Conservation (phyloP, 2,329 filamentous ascomycete species). For the Cercospora zeae-maydis region DNA sequence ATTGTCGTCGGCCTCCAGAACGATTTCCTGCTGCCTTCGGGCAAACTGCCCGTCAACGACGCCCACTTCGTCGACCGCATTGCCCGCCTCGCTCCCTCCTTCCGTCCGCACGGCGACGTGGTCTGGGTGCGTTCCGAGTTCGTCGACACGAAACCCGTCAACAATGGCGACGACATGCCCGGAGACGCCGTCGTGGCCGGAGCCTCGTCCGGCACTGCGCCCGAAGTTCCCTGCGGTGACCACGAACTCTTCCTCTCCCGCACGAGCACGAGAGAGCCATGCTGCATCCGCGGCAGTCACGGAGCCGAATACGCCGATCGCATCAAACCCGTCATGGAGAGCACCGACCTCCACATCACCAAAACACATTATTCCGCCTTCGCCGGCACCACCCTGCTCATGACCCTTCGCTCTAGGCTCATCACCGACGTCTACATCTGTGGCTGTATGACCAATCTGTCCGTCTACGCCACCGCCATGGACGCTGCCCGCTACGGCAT, state of each 20-base stretch:
- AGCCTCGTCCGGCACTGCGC: slow-evolving; percentile 10
- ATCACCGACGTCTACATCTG: slow-evolving; percentile 87
- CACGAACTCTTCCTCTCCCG: slow-evolving; percentile 44
- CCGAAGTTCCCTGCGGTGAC: slow-evolving; percentile 1
- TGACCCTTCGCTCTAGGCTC: slow-evolving; percentile 76
- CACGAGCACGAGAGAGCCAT: slow-evolving; percentile 39
- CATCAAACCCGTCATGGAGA: slow-evolving; percentile 49
- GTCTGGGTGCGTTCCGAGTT: slow-evolving; percentile 84
- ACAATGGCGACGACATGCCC: slow-evolving; percentile 22
- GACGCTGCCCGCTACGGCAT: slow-evolving; percentile 87
- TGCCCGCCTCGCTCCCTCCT: slow-evolving; percentile 63
- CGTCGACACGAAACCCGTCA: slow-evolving; percentile 33
- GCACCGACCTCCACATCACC: slow-evolving; percentile 52
- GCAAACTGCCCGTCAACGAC: slow-evolving; percentile 61
- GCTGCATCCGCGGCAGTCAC: slow-evolving; percentile 44
- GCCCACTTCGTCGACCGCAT: slow-evolving; percentile 66
- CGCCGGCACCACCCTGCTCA: slow-evolving; percentile 66
- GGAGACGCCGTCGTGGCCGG: slow-evolving; percentile 30
- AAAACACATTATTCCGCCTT: slow-evolving; percentile 91
- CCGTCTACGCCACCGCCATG: slow-evolving; percentile 84
- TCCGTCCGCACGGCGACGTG: slow-evolving; percentile 69
- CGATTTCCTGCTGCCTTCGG: slow-evolving; percentile 71
- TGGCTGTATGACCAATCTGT: slow-evolving; percentile 80
- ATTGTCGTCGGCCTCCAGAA: slow-evolving; percentile 85
- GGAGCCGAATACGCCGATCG: slow-evolving; percentile 51